Evolutionary conservation across 148 eudicot genomes (phyloP).

Genomic region (Arctostaphylos glauca): DNA sequence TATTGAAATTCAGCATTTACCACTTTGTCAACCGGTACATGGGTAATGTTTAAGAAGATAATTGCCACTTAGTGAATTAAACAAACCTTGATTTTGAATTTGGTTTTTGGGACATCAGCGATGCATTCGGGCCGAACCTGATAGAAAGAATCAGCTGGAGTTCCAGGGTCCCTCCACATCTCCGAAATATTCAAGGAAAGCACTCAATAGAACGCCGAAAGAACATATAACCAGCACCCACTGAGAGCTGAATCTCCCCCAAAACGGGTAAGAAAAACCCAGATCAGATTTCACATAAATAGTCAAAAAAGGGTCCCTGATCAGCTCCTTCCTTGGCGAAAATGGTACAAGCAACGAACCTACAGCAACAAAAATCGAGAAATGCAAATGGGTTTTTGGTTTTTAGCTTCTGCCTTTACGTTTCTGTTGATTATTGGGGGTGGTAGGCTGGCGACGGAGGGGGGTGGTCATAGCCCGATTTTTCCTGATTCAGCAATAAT

Average conservation of each 20-base stretch:
- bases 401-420: not conserved
- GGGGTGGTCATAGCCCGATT: not conserved
- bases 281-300: not conserved
- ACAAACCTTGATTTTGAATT: conserved; percentile 82
- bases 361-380: conserved; percentile 1
- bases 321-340: conserved; percentile 22
- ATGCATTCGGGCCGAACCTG: conserved; percentile 71
- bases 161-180: conserved; percentile 73
- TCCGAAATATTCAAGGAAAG: conserved; percentile 20
- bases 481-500: not conserved
- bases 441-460: not conserved
- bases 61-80: not conserved
- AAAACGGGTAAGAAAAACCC: not conserved
- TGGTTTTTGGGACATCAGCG: conserved; percentile 72
- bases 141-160: conserved; percentile 78
- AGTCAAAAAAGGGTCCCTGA: not conserved
- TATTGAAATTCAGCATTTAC: not conserved
- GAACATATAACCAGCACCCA: conserved; percentile 16
- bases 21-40: not conserved
- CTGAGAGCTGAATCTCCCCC: conserved; percentile 6
- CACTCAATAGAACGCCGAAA: not conserved
- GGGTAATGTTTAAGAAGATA: not conserved
- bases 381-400: not conserved
- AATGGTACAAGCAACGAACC: conserved; percentile 10
- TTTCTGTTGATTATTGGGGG: not conserved